Evolutionary conservation across 805 yeast genomes (phyloP).

Genomic region (Teunomyces barrocoloradensis): DNA sequence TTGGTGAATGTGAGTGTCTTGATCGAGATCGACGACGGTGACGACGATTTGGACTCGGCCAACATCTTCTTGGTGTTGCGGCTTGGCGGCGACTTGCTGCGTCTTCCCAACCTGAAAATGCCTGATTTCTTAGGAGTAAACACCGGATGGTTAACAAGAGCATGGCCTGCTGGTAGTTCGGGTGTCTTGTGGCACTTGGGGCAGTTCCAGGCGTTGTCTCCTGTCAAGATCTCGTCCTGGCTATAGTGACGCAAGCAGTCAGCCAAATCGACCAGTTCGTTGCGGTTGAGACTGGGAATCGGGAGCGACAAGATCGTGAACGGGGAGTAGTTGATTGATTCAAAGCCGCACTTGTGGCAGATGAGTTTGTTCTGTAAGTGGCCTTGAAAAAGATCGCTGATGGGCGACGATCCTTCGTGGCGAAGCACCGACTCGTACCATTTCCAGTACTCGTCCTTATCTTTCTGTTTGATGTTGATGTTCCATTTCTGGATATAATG

Average conservation of each 20-base stretch:
- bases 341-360: slow-evolving; percentile 64
- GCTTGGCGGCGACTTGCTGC: slow-evolving; percentile 36
- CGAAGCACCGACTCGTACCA: slow-evolving; percentile 57
- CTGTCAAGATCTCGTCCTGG: slow-evolving; percentile 60
- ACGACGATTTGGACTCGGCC: slow-evolving; percentile 1
- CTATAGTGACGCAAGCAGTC: slow-evolving; percentile 65
- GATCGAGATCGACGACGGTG: slow-evolving; percentile 13
- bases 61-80: slow-evolving; percentile 10
- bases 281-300: slow-evolving; percentile 45
- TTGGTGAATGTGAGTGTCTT: slow-evolving; percentile 31
- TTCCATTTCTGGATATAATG: slow-evolving; percentile 30
- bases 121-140: slow-evolving; percentile 35
- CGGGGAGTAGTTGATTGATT: slow-evolving; percentile 57
- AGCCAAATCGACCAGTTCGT: slow-evolving; percentile 43
- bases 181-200: slow-evolving; percentile 55
- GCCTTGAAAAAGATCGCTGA: slow-evolving; percentile 67
- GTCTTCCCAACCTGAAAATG: slow-evolving; percentile 30
- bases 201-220: slow-evolving; percentile 84
- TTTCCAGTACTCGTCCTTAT: slow-evolving; percentile 51
- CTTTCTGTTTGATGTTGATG: slow-evolving; percentile 27
- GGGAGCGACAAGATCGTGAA: slow-evolving; percentile 64
- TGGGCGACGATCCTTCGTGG: slow-evolving; percentile 64
- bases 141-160: slow-evolving; percentile 35
- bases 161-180: slow-evolving; percentile 3
- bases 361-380: slow-evolving; percentile 63